Evolutionary conservation across 441 rosid genomes (phyloP), one percentile per base, ranked within the genome.

Genomic region (Metrosideros polymorpha): DNA sequence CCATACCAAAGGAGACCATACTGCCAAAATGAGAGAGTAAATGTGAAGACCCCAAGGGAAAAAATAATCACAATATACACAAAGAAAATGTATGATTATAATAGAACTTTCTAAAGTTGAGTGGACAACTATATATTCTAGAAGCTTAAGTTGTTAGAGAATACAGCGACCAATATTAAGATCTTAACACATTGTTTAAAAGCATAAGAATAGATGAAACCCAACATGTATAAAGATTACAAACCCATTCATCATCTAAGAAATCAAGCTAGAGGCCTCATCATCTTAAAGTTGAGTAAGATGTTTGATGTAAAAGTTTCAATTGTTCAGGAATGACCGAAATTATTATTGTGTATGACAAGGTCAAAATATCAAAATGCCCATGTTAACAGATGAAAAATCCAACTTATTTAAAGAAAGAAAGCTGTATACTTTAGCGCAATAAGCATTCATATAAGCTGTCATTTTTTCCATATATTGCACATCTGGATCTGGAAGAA

Each of bases 1-100:
- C 99, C 90, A 95, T 86, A 85, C 99, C 99, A 87, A 94, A 98
- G 84, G 99, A 98, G 87, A 92, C 94, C 98, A 96, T 95, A 90
- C 99, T 98, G 57, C 42, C 61, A 83, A 52, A 83, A 54, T 27
- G 39, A 54, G 47, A 39, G 79, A 71, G n/a, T 27, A 71, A 71
- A 17, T 12, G 49, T 71, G 49, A 71, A 71, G 79, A 71, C n/a
- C n/a, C 79, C 47, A 71, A 39, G 1, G 1, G 47, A 71, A 39
- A 22, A n/a, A 27, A 51, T 25, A 29, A 50, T 42, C 32, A 30
- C 43, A 86, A 7, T 4, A 32, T 32, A 47, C 29, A 53, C 57
- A 22, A 49, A 82, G 49, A 50, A 45, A 29, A 51, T 50, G 59
- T 47, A 83, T 50, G 55, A 52, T 6, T 32, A 50, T 52, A 39